A percentile compares a stretch with the other conserved stretches of the same genome.
Conservation (phyloP, 805 yeast species). For the Geotrichum ghanense region DNA sequence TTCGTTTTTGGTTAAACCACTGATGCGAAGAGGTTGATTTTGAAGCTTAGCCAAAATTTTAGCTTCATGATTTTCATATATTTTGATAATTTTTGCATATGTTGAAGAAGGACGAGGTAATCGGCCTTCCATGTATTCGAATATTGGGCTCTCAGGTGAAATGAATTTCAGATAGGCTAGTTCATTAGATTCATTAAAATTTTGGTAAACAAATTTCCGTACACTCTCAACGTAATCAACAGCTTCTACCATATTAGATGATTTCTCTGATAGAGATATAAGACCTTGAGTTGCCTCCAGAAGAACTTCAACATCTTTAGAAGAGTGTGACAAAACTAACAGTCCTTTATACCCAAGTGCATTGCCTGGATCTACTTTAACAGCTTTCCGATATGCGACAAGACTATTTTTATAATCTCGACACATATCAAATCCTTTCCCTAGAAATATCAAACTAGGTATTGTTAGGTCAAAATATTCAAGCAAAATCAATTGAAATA, state of each 20-base stretch:
- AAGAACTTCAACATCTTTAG: constrained; percentile 12
- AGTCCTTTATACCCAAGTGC: constrained; percentile 77
- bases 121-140: constrained; percentile 18
- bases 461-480: not conserved
- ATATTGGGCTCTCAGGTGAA: constrained; percentile 23
- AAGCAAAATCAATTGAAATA: no score
- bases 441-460: constrained; percentile 35
- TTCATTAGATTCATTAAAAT: constrained; percentile 7
- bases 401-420: constrained; percentile 35
- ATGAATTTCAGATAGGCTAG: constrained; percentile 13
- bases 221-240: constrained; percentile 14
- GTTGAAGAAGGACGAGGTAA: constrained; percentile 19
- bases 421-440: constrained; percentile 47
- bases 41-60: constrained; percentile 14
- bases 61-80: constrained; percentile 18
- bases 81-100: constrained; percentile 15
- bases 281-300: constrained; percentile 15
- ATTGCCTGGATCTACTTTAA: constrained; percentile 33
- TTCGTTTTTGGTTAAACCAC: constrained; percentile 12
- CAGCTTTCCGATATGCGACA: constrained; percentile 34
- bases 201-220: constrained; percentile 9
- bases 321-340: constrained; percentile 21
- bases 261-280: constrained; percentile 11
- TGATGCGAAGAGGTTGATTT: constrained; percentile 16
- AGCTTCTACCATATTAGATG: constrained; percentile 17